Base-by-base conservation (phyloP, 257 asterid species). In the Solanum appendiculatum region DNA sequence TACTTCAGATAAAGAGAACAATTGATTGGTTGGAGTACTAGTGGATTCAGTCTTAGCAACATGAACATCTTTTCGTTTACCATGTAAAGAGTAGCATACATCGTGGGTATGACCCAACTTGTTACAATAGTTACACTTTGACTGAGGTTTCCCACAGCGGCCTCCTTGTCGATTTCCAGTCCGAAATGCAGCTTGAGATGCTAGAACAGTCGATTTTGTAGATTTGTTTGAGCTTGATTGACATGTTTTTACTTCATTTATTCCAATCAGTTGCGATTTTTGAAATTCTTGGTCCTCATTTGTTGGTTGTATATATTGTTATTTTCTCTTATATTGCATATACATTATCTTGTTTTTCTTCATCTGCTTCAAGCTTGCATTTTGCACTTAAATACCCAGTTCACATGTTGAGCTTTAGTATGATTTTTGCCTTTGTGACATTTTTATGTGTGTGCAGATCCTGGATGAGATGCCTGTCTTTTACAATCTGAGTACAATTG, bases 381-480 rank as follows among this genome's bases (percentile, higher is more conserved):
- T 29, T 81, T 81, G 85, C 68, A 48, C 68, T 78, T 78, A 31
- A 40, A 18, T 33, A 48, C 18, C 20, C 64, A 48, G 44, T 48
- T 44, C 44, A 29, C 42, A 29, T 7, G 29, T 48, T 80, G 66
- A 48, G 44, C 25, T 46, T 81, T 81, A 48, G 29, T 48, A 48
- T 2, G 29, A 12, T 48, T 46, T 77, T 46, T n/a, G 11, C 68
- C 44, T 73, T 37, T 64, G 12, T 63, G 25, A 75, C 37, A 87
- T 85, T 29, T 42, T 82, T 89, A 51, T 89, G 82, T 87, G 88
- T 86, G 84, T 89, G 92, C 95, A 97, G 99, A 93, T 97, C 88
- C 95, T 97, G 29, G 99, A 97, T 90, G 99, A 97, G 92, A 97
- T 97, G 99, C 99, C 99, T 33, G 99, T 97, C 89, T 97, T 97